Evolutionary conservation across 345 rosid species (phyloP).

Genomic region (Acer campestre): DNA sequence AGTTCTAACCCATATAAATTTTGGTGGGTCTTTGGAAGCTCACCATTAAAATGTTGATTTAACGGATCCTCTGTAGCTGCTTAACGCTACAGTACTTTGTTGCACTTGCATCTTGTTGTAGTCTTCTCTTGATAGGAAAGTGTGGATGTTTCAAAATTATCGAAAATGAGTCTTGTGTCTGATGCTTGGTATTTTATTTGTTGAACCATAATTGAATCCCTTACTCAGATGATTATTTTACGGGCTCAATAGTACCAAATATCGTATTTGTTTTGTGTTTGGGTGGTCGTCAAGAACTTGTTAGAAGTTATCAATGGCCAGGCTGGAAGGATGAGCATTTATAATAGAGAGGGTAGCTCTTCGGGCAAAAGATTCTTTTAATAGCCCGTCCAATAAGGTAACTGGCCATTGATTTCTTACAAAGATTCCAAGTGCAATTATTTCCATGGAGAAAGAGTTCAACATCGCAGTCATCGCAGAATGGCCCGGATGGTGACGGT

Average conservation of each 20-base stretch:
- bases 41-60: neutral
- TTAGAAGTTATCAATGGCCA: neutral
- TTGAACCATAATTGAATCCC: too few relatives aligned
- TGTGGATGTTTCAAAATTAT: neutral
- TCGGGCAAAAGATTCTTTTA: neutral
- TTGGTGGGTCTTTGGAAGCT: conserved; percentile 4
- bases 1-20: conserved; percentile 3
- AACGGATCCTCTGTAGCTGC: neutral
- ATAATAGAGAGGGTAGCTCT: too few relatives aligned
- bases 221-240: too few relatives aligned
- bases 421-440: neutral
- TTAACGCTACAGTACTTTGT: too few relatives aligned
- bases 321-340: neutral
- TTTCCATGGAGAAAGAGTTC: neutral
- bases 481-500: neutral
- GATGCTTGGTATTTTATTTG: neutral
- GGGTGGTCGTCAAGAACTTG: too few relatives aligned
- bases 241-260: too few relatives aligned
- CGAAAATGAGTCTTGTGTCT: neutral
- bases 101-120: neutral
- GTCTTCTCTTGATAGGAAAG: conserved; percentile 7
- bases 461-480: neutral
- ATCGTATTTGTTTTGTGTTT: too few relatives aligned
- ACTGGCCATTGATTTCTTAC: neutral
- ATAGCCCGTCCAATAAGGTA: neutral